Evolutionary conservation across 441 rosid species (phyloP).

Genomic region (Hura crepitans): DNA sequence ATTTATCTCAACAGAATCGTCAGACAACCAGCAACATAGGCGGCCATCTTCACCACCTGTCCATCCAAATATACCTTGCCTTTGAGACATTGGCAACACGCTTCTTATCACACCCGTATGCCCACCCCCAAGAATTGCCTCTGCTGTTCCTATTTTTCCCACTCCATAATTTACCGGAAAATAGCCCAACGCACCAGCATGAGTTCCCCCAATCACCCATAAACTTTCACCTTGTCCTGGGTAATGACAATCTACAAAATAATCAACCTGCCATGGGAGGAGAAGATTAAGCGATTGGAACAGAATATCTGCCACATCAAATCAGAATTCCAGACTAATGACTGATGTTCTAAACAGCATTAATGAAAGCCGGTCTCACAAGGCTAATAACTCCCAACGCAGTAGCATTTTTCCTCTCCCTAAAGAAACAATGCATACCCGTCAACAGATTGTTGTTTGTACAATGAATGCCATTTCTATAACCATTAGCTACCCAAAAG

Average conservation of each 20-base stretch:
- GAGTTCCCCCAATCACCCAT: conserved; percentile 91
- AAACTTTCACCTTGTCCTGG: conserved; percentile 55
- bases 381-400: background rate
- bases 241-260: conserved; percentile 80
- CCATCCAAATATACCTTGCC: conserved; percentile 77
- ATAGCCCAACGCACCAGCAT: conserved; percentile 68
- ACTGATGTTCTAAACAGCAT: background rate
- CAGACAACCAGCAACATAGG: conserved; percentile 78
- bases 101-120: conserved; percentile 69
- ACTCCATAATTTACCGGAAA: conserved; percentile 58
- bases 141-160: conserved; percentile 58
- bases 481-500: background rate
- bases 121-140: conserved; percentile 80
- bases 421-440: background rate
- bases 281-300: background rate
- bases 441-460: background rate
- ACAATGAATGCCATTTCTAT: background rate
- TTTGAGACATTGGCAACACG: conserved; percentile 59
- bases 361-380: background rate
- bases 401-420: background rate
- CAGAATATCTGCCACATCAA: background rate
- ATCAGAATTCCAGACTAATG: background rate
- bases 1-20: conserved; percentile 38
- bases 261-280: conserved; percentile 61
- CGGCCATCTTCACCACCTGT: conserved; percentile 94